Percentiles rank a stretch among this genome's conserved stretches.
Conservation (phyloP, 225 moss, liverwort and hornwort genomes). For the Neckera pumila region DNA sequence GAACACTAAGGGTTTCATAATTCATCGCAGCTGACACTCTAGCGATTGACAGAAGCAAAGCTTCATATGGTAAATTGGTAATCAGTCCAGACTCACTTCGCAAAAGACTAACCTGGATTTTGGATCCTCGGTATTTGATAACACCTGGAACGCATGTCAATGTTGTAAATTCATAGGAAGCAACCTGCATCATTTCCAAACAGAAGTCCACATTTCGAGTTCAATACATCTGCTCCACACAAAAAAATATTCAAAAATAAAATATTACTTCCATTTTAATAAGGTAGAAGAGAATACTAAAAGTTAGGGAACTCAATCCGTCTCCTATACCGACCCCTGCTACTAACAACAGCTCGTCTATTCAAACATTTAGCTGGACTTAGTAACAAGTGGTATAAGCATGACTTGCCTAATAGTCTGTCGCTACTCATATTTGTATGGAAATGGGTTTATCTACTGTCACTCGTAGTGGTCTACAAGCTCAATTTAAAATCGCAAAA, state of each 20-base stretch:
- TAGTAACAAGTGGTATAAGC: neutral
- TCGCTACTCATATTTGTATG: neutral
- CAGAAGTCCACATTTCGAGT: neutral
- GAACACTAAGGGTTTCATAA: neutral
- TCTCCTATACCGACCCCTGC: neutral
- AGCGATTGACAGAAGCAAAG: neutral
- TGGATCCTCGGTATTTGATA: constrained; percentile 71
- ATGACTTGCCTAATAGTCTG: neutral
- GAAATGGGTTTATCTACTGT: neutral
- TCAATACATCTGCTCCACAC: neutral
- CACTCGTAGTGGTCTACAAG: neutral
- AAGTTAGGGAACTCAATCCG: neutral
- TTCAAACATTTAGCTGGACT: neutral
- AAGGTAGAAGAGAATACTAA: neutral
- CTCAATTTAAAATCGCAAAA: neutral
- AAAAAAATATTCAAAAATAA: neutral
- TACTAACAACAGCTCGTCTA: neutral
- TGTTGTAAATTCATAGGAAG: constrained; percentile 93
- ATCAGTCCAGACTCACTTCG: neutral
- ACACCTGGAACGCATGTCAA: constrained; percentile 92
- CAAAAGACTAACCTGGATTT: constrained; percentile 50
- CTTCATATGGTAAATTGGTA: neutral
- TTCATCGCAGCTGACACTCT: neutral
- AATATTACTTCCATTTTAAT: neutral
- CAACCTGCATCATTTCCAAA: constrained; percentile 35